phyloP scores from a whole-genome alignment of 345 rosid species.

The Salix suchowensis region DNA sequence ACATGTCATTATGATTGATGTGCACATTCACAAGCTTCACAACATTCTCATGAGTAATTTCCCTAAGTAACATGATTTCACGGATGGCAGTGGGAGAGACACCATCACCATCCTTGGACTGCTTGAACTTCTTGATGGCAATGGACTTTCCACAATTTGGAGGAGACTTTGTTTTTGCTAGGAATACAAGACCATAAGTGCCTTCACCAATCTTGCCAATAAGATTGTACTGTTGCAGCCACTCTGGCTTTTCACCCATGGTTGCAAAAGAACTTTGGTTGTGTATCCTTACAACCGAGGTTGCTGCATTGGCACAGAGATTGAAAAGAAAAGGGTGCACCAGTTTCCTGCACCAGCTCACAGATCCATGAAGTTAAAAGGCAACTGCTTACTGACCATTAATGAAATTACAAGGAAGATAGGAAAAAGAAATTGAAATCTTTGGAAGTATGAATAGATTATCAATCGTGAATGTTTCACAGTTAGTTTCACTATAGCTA shows the following conservation, averaged over 20 bases:
- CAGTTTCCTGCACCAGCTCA: neutral
- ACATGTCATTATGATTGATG: slow-evolving; percentile 93
- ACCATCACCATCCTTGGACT: slow-evolving; percentile 98
- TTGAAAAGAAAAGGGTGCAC: neutral
- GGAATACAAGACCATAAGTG: slow-evolving; percentile 95
- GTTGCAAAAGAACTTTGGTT: slow-evolving; percentile 9
- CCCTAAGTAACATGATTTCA: slow-evolving; percentile 95
- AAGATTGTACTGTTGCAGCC: slow-evolving; percentile 96
- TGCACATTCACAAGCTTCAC: slow-evolving; percentile 98
- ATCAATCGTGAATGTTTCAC: neutral
- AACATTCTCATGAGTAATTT: slow-evolving; percentile 90
- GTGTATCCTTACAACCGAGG: slow-evolving; percentile 1
- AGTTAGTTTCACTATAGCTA: neutral
- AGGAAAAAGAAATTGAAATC: neutral
- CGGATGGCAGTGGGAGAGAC: slow-evolving; percentile 99
- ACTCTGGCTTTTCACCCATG: slow-evolving; percentile 89
- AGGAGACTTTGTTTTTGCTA: slow-evolving; percentile 70
- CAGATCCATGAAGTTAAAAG: neutral
- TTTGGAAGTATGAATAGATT: neutral
- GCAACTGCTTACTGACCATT: neutral
- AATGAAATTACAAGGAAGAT: neutral
- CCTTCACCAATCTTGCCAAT: slow-evolving; percentile 99
- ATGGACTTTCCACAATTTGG: slow-evolving; percentile 79
- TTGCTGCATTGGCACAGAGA: neutral
- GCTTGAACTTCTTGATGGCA: slow-evolving; percentile 98